Conservation (phyloP, 257 asterid genomes). For the Asclepias syriaca region DNA sequence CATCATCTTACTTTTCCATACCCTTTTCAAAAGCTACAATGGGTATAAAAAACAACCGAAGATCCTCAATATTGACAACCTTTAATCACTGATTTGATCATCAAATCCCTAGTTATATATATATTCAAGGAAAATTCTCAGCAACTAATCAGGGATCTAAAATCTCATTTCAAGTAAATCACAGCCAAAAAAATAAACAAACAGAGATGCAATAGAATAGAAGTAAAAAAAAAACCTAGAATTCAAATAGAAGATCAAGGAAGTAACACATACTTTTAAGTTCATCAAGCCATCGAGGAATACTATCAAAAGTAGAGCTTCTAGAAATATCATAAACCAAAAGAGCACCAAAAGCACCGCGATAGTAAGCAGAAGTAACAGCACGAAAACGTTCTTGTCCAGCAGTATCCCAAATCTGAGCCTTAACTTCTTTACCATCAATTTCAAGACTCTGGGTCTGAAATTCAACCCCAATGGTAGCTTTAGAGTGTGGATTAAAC, state of each 20-base stretch:
- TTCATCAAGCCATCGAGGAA: slow-evolving; percentile 27
- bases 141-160: too few species aligned
- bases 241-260: too few species aligned
- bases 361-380: slow-evolving; percentile 32
- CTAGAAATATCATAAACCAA: slow-evolving; percentile 27
- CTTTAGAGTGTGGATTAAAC: slow-evolving; percentile 23
- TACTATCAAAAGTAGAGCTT: slow-evolving; percentile 22
- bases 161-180: too few species aligned
- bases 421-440: slow-evolving; percentile 28
- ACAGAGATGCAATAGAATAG: too few species aligned
- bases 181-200: background rate
- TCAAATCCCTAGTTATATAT: too few species aligned
- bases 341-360: slow-evolving; percentile 29
- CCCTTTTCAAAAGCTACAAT: too few species aligned
- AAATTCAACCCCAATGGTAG: slow-evolving; percentile 30
- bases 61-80: too few species aligned
- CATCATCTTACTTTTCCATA: too few species aligned
- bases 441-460: slow-evolving; percentile 25
- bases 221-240: too few species aligned
- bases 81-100: too few species aligned
- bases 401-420: slow-evolving; percentile 36
- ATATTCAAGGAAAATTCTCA: too few species aligned
- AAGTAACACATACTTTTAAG: slow-evolving; percentile 18
- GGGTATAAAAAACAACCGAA: too few species aligned
- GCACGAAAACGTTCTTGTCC: slow-evolving; percentile 32